Percentiles rank a stretch among this genome's conserved stretches.
These are phyloP conservation scores for Elongisporangium senticosum DNA, from an alignment of 352 stramenopile species.

Conservation along the genomic window DNA sequence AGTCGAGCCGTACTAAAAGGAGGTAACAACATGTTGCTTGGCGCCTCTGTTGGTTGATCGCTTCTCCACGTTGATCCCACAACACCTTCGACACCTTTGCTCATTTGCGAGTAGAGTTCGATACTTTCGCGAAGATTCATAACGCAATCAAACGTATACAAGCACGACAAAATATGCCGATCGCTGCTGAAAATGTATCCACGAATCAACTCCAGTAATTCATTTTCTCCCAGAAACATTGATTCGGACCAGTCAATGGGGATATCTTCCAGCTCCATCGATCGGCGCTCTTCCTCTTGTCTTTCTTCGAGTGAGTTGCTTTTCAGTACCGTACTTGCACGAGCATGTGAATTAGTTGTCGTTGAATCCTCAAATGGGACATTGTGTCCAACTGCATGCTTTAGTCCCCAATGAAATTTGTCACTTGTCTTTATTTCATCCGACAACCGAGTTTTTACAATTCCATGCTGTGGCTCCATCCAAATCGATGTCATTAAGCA, in stretches of 20 bases:
- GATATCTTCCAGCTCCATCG: slow-evolving; percentile 46
- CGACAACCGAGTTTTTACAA: slow-evolving; percentile 53
- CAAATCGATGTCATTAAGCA: slow-evolving; percentile 84
- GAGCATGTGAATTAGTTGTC: not conserved
- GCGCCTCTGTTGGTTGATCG: slow-evolving; percentile 9
- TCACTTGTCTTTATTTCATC: slow-evolving; percentile 37
- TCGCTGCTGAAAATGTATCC: slow-evolving; percentile 74
- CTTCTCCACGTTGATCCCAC: slow-evolving; percentile 49
- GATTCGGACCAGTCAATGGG: slow-evolving; percentile 24
- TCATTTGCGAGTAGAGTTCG: slow-evolving; percentile 30
- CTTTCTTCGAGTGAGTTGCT: slow-evolving; percentile 17
- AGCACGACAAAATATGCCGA: slow-evolving; percentile 70
- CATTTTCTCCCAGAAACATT: slow-evolving; percentile 63
- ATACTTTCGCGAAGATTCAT: slow-evolving; percentile 50
- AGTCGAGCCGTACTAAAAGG: slow-evolving; percentile 83
- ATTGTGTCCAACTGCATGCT: slow-evolving; percentile 66
- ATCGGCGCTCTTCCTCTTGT: slow-evolving; percentile 18
- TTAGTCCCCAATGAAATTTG: slow-evolving; percentile 60
- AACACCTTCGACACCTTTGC: slow-evolving; percentile 25
- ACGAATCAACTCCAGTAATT: slow-evolving; percentile 67
- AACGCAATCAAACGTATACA: slow-evolving; percentile 79
- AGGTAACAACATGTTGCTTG: slow-evolving; percentile 46
- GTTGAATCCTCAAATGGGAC: slow-evolving; percentile 40
- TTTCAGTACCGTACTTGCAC: slow-evolving; percentile 1
- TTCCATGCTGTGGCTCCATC: slow-evolving; percentile 84